Percentiles rank a stretch among this genome's conserved stretches.
These are phyloP conservation scores for Aciculosporium take DNA, from an alignment of 2,329 filamentous ascomycete species.

Conservation along the genomic window DNA sequence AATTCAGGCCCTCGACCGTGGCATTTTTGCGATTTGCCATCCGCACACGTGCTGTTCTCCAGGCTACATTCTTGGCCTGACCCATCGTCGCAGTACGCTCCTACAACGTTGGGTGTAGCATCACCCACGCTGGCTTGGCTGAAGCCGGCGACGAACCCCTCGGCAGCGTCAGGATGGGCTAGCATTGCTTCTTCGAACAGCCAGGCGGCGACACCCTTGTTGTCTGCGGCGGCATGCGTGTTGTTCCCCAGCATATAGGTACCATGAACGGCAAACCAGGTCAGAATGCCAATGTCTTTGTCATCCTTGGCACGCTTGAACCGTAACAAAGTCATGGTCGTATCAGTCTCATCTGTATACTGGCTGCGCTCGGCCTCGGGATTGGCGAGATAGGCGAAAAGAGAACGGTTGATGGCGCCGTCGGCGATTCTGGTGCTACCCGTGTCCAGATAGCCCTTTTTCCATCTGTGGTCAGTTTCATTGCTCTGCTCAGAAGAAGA, in stretches of 20 bases:
- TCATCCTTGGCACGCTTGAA: conserved; percentile 61
- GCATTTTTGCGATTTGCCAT: conserved; percentile 54
- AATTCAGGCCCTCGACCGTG: conserved; percentile 63
- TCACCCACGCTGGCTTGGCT: conserved; percentile 87
- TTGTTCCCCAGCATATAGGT: conserved; percentile 88
- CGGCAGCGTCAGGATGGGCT: conserved; percentile 37
- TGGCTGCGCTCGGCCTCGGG: conserved; percentile 57
- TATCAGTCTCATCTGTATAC: conserved; percentile 45
- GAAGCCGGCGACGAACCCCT: conserved; percentile 76
- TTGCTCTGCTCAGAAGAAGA: too few relatives aligned
- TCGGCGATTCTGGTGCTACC: conserved; percentile 56
- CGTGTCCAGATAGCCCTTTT: conserved; percentile 51
- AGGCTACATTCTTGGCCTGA: conserved; percentile 57
- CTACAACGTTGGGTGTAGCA: conserved; percentile 75
- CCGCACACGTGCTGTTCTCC: conserved; percentile 69
- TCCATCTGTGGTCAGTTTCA: background rate
- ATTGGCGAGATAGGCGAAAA: conserved; percentile 79
- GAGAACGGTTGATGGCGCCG: conserved; percentile 79
- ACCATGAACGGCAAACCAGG: conserved; percentile 86
- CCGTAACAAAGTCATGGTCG: conserved; percentile 57
- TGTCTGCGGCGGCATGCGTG: conserved; percentile 82
- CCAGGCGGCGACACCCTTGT: conserved; percentile 85
- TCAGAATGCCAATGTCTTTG: conserved; percentile 67
- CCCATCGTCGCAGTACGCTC: conserved; percentile 81
- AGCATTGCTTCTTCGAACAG: conserved; percentile 61